These are phyloP conservation scores for Boletus sp. DNA, from an alignment of 768 basidiomycete species.

Conservation along the genomic window DNA sequence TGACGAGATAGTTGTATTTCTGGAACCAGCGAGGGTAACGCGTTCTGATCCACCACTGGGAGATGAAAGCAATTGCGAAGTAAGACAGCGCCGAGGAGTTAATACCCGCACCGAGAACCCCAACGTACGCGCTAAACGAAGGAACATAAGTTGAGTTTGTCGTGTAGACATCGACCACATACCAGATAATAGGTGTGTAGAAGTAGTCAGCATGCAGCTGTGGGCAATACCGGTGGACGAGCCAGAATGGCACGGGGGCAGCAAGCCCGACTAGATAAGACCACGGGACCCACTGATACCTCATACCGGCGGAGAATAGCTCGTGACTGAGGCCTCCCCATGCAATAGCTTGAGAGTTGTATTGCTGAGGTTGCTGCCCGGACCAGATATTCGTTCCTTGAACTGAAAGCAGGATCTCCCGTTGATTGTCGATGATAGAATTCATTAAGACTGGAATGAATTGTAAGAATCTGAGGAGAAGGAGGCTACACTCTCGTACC, in stretches of 20 bases:
- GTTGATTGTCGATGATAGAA: conserved; percentile 49
- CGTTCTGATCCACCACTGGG: conserved; percentile 39
- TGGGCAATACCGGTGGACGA: conserved; percentile 36
- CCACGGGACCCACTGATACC: conserved; percentile 41
- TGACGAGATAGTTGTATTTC: conserved; percentile 35
- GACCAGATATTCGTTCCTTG: conserved; percentile 47
- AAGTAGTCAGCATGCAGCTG: conserved; percentile 23
- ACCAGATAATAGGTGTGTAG: conserved; percentile 32
- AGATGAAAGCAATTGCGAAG: conserved; percentile 27
- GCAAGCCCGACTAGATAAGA: conserved; percentile 32
- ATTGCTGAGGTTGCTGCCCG: conserved; percentile 29
- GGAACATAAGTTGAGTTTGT: not conserved
- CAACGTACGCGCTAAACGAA: conserved; percentile 15
- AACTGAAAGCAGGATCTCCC: conserved; percentile 48
- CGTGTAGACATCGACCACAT: conserved; percentile 2
- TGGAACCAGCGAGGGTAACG: conserved; percentile 36
- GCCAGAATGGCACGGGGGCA: conserved; percentile 41
- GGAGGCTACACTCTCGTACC: conserved; percentile 22
- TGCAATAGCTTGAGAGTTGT: conserved; percentile 34
- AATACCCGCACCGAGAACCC: conserved; percentile 23
- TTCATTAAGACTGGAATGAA: conserved; percentile 53
- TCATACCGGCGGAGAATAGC: conserved; percentile 30
- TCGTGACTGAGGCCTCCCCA: conserved; percentile 39
- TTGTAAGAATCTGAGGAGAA: not conserved
- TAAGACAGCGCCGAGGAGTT: conserved; percentile 27